These are phyloP conservation scores for Ophiocordyceps camponoti-rufipedis DNA, from an alignment of 2,329 filamentous ascomycete genomes.

Conservation along the genomic window DNA sequence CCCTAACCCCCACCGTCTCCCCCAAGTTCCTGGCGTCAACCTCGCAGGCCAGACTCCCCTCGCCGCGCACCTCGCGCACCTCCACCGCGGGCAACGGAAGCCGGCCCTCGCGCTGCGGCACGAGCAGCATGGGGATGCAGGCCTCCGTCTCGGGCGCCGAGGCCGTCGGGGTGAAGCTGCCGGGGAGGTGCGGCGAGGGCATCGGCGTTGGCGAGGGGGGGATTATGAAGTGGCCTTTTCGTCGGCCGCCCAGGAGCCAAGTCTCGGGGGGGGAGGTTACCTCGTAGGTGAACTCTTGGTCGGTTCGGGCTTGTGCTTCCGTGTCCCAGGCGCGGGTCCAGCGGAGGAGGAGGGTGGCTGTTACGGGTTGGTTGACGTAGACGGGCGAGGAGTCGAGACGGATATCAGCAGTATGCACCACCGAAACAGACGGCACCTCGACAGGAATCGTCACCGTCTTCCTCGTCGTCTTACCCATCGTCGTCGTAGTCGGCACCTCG, in stretches of 20 bases:
- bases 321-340: constrained; percentile 48
- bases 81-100: constrained; percentile 66
- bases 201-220: constrained; percentile 16
- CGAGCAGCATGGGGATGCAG: constrained; percentile 51
- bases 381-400: constrained; percentile 31
- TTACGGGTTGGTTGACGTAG: constrained; percentile 44
- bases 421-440: constrained; percentile 65
- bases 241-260: constrained; percentile 73
- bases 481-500: constrained; percentile 7
- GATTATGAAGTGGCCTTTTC: constrained; percentile 60
- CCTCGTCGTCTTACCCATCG: constrained; percentile 40
- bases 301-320: constrained; percentile 17
- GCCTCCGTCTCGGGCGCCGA: constrained; percentile 32
- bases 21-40: constrained; percentile 64
- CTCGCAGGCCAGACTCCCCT: constrained; percentile 37
- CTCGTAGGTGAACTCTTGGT: constrained; percentile 69
- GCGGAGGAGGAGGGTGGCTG: constrained; percentile 40
- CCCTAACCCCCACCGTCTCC: constrained; percentile 57
- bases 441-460: constrained; percentile 72
- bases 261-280: constrained; percentile 53
- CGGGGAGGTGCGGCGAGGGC: constrained; percentile 8
- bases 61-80: constrained; percentile 39
- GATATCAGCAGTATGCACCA: constrained; percentile 66
- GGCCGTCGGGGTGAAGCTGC: constrained; percentile 3
- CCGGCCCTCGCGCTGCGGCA: constrained; percentile 63